Evolutionary conservation across 2,329 filamentous ascomycete species (phyloP), one percentile per base, ranked within the genome.

Genomic region (Didymella arachidicola): DNA sequence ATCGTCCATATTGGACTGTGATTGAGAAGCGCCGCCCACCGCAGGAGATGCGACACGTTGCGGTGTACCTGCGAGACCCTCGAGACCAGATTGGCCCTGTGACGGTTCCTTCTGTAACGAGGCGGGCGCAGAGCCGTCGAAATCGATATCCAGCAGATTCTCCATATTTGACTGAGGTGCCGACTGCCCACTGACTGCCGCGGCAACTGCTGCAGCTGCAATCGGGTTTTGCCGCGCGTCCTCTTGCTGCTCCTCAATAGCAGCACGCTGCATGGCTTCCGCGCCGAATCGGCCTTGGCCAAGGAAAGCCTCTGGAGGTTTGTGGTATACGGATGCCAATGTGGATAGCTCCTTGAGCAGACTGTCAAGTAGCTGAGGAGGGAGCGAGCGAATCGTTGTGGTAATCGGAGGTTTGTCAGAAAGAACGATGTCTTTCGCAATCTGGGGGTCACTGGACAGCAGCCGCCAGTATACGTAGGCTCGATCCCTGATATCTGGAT

Each of bases 391-490:
- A 80, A 99, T 97, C 26, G 95, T 99, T 22, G 93, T 94, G 38
- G 91, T 89, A 73, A 99, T 99, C 29, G 93, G 90, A 5, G 95
- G 95, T 77, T 97, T 97, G 67, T 96, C 90, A 4, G 95, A 96
- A 34, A 99, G 87, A 42, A 99, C 88, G 67, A 99, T 92, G 69
- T 87, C 93, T 89, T 96, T 97, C 58, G 95, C 93, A 61, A 96
- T 85, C 64, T 95, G 89, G 29, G 94, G 87, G 73, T 98, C 94
- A 56, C 92, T 95, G 22, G 95, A 98, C 8, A 99, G 83, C 49
- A 99, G 83, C 74, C 95, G 91, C 95, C 95, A 99, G 82, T 99
- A 99, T 39, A 98, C 92, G 74, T 98, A 99, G 55, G 95, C 95
- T 78, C 95, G 87, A 77, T 99, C 95, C 68, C 95, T 89, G 68